Evolutionary conservation across 257 asterid species (phyloP).

Genomic region (Datura wrightii): DNA sequence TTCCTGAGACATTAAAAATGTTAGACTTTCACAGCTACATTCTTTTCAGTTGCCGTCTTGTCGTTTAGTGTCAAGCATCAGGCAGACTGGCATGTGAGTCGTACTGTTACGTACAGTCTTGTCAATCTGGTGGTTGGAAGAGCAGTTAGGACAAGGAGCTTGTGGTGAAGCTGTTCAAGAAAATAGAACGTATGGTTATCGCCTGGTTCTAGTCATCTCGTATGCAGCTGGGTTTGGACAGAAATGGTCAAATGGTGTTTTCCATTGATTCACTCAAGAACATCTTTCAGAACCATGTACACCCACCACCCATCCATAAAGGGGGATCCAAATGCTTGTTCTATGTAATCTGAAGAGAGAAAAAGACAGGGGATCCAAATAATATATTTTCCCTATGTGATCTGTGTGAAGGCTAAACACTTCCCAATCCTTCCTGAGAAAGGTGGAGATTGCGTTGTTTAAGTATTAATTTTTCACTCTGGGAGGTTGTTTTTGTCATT

Average conservation of each 20-base stretch:
- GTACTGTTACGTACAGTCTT: not conserved
- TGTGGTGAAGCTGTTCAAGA: not conserved
- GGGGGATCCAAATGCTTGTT: not conserved
- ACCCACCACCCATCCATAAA: not conserved
- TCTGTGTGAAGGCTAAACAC: conserved; percentile 23
- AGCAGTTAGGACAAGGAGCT: not conserved
- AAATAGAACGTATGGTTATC: not conserved
- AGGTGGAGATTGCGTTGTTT: not conserved
- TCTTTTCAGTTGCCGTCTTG: conserved; percentile 22
- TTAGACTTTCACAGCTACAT: not conserved
- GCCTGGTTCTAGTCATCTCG: conserved; percentile 5
- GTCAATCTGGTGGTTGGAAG: conserved; percentile 21
- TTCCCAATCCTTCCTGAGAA: not conserved
- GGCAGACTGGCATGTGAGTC: conserved; percentile 10
- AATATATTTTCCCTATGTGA: not conserved
- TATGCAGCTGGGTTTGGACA: conserved; percentile 11
- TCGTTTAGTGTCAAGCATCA: not conserved
- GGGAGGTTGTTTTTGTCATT: not conserved
- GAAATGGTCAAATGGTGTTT: conserved; percentile 16
- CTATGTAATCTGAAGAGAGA: not conserved
- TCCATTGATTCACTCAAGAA: conserved; percentile 12
- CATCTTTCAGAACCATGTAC: conserved; percentile 25
- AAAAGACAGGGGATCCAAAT: not conserved
- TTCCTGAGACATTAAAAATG: not conserved
- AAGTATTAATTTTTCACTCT: not conserved